Evolutionary conservation across 805 yeast species (phyloP).

Genomic region (Suhomyces vadensis): DNA sequence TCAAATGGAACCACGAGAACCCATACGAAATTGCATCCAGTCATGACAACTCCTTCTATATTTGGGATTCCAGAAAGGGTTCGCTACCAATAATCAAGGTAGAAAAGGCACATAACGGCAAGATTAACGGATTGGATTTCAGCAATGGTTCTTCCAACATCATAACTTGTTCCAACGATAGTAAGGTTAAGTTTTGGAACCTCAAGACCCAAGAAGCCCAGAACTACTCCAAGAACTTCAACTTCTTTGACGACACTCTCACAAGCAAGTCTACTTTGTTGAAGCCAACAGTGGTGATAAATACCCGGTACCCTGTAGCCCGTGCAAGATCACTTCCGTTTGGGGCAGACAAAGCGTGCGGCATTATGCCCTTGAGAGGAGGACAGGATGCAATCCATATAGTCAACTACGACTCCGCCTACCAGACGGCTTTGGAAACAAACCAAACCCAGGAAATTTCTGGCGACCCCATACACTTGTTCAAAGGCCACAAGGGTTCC

Average conservation of each 20-base stretch:
- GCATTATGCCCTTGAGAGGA: conserved; percentile 88
- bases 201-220: conserved; percentile 31
- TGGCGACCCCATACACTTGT: conserved; percentile 45
- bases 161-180: conserved; percentile 84
- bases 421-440: conserved; percentile 24
- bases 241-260: conserved; percentile 19
- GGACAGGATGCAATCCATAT: conserved; percentile 68
- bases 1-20: conserved; percentile 84
- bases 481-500: conserved; percentile 81
- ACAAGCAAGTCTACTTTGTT: conserved; percentile 4
- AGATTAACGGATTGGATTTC: conserved; percentile 89
- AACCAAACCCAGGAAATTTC: conserved; percentile 27
- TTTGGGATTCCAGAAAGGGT: conserved; percentile 90
- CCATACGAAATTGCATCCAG: conserved; percentile 79
- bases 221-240: conserved; percentile 15
- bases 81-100: conserved; percentile 69
- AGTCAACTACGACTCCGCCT: conserved; percentile 47
- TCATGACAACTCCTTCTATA: conserved; percentile 74
- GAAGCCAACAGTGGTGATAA: conserved; percentile 56
- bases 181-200: conserved; percentile 81
- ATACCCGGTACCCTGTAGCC: conserved; percentile 82
- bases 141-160: conserved; percentile 59
- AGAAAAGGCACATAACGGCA: conserved; percentile 71
- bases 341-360: conserved; percentile 72
- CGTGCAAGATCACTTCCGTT: conserved; percentile 87